Evolutionary conservation across 352 stramenopile species (phyloP).

Genomic region (Phytopythium boreale): DNA sequence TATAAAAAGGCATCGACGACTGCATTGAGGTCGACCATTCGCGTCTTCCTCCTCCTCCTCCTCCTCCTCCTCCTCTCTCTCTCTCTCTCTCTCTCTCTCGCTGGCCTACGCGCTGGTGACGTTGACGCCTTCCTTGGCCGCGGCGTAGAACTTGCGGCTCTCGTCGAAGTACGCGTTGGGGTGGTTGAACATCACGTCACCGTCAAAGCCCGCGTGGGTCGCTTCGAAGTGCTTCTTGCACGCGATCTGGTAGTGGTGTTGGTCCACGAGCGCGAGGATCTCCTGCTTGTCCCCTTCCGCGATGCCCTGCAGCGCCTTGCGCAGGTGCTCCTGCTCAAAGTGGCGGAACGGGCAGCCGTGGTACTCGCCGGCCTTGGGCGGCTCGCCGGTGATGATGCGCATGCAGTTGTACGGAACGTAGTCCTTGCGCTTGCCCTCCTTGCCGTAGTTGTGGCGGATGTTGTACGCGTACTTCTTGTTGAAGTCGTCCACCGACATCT

Average conservation of each 20-base stretch:
- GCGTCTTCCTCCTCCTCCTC: neutral
- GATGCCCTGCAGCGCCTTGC: constrained; percentile 80
- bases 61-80: neutral
- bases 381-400: constrained; percentile 97
- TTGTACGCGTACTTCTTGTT: constrained; percentile 99
- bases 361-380: constrained; percentile 92
- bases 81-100: neutral
- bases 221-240: constrained; percentile 98
- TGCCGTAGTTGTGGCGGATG: constrained; percentile 99
- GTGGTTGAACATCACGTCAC: constrained; percentile 96
- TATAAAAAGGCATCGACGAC: neutral
- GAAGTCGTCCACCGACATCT: constrained; percentile 97
- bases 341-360: constrained; percentile 98
- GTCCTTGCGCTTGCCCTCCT: constrained; percentile 98
- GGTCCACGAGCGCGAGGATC: constrained; percentile 91
- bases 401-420: constrained; percentile 96
- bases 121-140: constrained; percentile 73
- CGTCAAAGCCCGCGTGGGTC: constrained; percentile 80
- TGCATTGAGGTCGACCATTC: neutral
- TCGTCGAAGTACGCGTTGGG: constrained; percentile 98
- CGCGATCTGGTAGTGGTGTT: constrained; percentile 96
- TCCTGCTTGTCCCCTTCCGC: constrained; percentile 86
- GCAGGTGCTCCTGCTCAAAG: constrained; percentile 93
- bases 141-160: constrained; percentile 91
- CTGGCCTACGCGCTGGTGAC: constrained; percentile 22